Evolutionary conservation across 1,139 yeast species (phyloP).

Genomic region (Wickerhamiella infanticola): DNA sequence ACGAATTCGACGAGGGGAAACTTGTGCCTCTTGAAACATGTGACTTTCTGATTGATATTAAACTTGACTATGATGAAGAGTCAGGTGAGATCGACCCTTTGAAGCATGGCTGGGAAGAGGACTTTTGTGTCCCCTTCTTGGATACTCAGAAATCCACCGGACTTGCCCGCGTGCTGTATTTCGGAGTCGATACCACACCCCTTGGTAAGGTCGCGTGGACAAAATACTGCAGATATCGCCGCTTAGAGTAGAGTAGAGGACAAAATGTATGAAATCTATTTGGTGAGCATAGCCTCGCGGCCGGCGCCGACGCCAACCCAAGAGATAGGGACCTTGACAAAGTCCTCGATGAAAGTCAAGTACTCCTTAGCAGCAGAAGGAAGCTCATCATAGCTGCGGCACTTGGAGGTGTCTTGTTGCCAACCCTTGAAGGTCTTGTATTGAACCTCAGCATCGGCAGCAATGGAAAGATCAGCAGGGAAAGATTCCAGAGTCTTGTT

Average conservation of each 20-base stretch:
- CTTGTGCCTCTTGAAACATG: constrained; percentile 19
- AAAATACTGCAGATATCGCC: constrained; percentile 17
- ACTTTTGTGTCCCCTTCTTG: constrained; percentile 25
- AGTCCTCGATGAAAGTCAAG: constrained; percentile 72
- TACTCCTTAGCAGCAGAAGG: constrained; percentile 82
- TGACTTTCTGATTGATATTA: constrained; percentile 24
- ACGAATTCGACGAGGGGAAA: constrained; percentile 28
- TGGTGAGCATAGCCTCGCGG: constrained; percentile 37
- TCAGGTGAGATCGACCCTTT: constrained; percentile 16
- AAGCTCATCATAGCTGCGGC: constrained; percentile 55
- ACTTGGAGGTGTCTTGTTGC: constrained; percentile 67
- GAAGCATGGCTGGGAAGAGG: constrained; percentile 20
- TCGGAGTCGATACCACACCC: constrained; percentile 14
- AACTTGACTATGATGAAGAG: constrained; percentile 17
- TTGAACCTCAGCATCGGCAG: constrained; percentile 81
- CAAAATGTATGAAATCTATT: not conserved
- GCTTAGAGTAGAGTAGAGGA: not conserved
- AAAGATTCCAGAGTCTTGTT: constrained; percentile 63
- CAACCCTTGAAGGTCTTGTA: constrained; percentile 90
- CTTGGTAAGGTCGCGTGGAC: constrained; percentile 15
- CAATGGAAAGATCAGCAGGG: constrained; percentile 78
- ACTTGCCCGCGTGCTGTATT: constrained; percentile 27
- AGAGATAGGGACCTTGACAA: constrained; percentile 65
- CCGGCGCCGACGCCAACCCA: constrained; percentile 99
- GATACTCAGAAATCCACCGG: constrained; percentile 26